These are phyloP conservation scores for Prunus armeniaca DNA, from an alignment of 306 rosid species.

Conservation along the genomic window DNA sequence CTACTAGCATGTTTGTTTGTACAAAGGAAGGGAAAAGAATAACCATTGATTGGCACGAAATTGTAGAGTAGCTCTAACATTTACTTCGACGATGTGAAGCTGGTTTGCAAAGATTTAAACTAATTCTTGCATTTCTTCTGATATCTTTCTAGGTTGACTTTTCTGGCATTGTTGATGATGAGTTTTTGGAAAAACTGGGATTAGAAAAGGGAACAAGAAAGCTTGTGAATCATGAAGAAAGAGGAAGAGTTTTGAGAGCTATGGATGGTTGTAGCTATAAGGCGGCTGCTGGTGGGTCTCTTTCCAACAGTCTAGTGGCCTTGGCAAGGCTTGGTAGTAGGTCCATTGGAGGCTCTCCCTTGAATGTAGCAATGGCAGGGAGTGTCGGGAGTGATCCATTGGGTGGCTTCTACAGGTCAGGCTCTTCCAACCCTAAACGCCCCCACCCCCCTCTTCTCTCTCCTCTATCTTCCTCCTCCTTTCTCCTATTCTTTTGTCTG, in stretches of 20 bases:
- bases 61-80: too few relatives aligned
- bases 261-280: constrained; percentile 98
- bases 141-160: constrained; percentile 67
- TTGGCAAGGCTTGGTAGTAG: constrained; percentile 79
- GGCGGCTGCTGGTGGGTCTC: constrained; percentile 99
- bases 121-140: background rate
- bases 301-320: constrained; percentile 89
- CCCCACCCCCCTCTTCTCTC: background rate
- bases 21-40: too few relatives aligned
- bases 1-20: background rate
- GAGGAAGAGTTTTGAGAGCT: constrained; percentile 87
- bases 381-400: constrained; percentile 89
- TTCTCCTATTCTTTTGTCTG: background rate
- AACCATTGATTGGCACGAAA: too few relatives aligned
- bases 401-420: constrained; percentile 92
- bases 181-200: constrained; percentile 67
- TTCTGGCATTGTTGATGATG: constrained; percentile 79
- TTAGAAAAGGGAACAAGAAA: constrained; percentile 89
- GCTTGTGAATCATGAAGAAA: constrained; percentile 86
- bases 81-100: too few relatives aligned
- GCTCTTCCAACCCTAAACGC: background rate
- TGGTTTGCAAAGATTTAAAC: too few relatives aligned
- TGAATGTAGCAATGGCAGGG: constrained; percentile 91
- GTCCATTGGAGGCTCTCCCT: constrained; percentile 45
- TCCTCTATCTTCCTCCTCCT: background rate